Conservation (phyloP, 2,329 filamentous ascomycete genomes). For the Alternaria novae-zelandiae region DNA sequence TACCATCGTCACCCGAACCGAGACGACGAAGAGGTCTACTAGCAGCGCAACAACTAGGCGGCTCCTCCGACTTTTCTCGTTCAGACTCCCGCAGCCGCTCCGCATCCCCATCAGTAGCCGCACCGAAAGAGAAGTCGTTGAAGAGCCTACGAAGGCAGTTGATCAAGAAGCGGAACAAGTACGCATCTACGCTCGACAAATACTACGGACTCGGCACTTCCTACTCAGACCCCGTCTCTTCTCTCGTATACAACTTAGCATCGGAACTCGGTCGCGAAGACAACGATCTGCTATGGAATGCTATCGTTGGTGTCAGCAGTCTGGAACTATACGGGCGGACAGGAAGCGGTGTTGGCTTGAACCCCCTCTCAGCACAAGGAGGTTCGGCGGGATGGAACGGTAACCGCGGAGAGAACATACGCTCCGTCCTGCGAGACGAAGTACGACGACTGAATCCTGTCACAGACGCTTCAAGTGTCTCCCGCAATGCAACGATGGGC, state of each 20-base stretch:
- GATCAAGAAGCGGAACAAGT: slow-evolving; percentile 74
- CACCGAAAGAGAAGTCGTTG: slow-evolving; percentile 69
- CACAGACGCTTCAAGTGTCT: slow-evolving; percentile 59
- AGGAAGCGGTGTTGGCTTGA: slow-evolving; percentile 75
- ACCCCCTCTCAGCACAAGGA: slow-evolving; percentile 61
- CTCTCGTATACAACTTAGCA: slow-evolving; percentile 90
- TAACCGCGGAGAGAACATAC: slow-evolving; percentile 80
- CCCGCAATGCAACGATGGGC: slow-evolving; percentile 66
- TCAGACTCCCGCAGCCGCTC: slow-evolving; percentile 49
- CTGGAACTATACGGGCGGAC: slow-evolving; percentile 90
- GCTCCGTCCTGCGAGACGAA: slow-evolving; percentile 88
- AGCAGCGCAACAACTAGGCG: slow-evolving; percentile 36
- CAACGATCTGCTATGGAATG: slow-evolving; percentile 93
- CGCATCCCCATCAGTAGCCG: slow-evolving; percentile 39
- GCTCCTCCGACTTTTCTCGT: slow-evolving; percentile 49
- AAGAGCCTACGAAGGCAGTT: slow-evolving; percentile 75
- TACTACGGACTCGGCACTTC: slow-evolving; percentile 90
- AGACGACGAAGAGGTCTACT: slow-evolving; percentile 67
- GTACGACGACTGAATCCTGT: slow-evolving; percentile 91
- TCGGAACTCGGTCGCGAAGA: slow-evolving; percentile 95
- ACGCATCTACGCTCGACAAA: slow-evolving; percentile 75
- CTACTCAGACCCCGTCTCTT: slow-evolving; percentile 93
- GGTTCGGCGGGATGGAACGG: slow-evolving; percentile 77
- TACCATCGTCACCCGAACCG: slow-evolving; percentile 70
- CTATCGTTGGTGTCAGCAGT: slow-evolving; percentile 93